Conservation (phyloP, 192 early-diverging fungal genomes). For the Cladochytrium replicatum region DNA sequence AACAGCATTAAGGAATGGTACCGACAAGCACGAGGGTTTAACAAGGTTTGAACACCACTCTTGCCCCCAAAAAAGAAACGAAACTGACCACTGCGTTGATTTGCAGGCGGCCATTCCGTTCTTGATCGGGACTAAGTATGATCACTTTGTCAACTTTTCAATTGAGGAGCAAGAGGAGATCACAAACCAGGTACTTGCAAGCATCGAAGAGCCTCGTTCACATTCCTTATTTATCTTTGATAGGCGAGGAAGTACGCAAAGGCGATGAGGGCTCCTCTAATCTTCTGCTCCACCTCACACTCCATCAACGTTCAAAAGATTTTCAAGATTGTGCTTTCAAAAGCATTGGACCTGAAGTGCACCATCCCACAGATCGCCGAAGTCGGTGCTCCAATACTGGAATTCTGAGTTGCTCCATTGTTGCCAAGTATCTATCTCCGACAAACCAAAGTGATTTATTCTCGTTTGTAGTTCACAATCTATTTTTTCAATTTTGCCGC, state of each 20-base stretch:
- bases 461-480: too few species aligned
- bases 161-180: conserved; percentile 88
- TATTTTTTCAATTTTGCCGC: too few species aligned
- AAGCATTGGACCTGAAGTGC: conserved; percentile 88
- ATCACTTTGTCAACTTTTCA: conserved; percentile 76
- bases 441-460: too few species aligned
- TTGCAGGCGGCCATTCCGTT: conserved; percentile 81
- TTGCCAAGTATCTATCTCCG: too few species aligned
- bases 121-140: conserved; percentile 93
- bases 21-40: conserved; percentile 87
- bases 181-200: conserved; percentile 82
- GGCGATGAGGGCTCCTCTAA: conserved; percentile 90
- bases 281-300: conserved; percentile 88
- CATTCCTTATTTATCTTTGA: too few species aligned
- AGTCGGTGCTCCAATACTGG: conserved; percentile 82
- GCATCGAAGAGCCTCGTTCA: too few species aligned
- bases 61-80: too few species aligned
- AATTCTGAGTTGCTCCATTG: too few species aligned
- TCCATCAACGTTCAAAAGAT: conserved; percentile 96
- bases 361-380: conserved; percentile 89
- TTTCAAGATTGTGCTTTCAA: conserved; percentile 90
- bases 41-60: conserved; percentile 78
- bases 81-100: too few species aligned
- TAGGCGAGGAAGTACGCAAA: conserved; percentile 76
- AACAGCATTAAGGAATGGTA: conserved; percentile 97